Evolutionary conservation across 768 basidiomycete species (phyloP), one percentile per base, ranked within the genome.

Genomic region (Tricholoma bakamatsutake): DNA sequence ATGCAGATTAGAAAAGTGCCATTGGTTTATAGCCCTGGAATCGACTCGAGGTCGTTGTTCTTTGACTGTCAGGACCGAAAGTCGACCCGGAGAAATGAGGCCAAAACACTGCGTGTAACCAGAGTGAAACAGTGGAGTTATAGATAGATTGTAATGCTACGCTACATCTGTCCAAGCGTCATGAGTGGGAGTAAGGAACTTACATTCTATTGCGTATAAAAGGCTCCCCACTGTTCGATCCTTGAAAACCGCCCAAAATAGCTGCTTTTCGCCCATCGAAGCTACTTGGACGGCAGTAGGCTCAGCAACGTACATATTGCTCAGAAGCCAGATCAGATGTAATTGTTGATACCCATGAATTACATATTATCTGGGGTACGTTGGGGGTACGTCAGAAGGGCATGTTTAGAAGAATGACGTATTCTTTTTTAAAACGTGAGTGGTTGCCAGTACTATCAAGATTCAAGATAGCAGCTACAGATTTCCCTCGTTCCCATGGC

Each of bases 241-340:
- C 34, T n/a, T n/a, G n/a, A 24, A 24, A 24, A 31, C 9, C 7
- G 10, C 7, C 40, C 17, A 40, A 40, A 9, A 3, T 15, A 1
- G 4, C 15, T 39, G n/a, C 13, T 12, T 39, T 39, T n/a, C n/a
- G n/a, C 33, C 33, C 33, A 12, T 12, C 33, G 33, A 34, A 34
- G 33, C 33, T 34, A 12, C 33, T 34, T 34, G 33, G 33, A 34
- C 33, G 33, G 2, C 33, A 34, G 33, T 34, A 12, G 33, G 33
- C 39, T 5, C 11, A n/a, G 39, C 15, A 5, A 71, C 76, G 66
- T 67, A 79, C 79, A 65, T 80, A 82, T 71, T 79, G 70, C 4
- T 79, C 79, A 57, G 76, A 62, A 28, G 72, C 69, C 17, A 80
- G 66, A 17, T 68, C 64, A 52, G 64, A 60, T 34, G 78, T 77